Evolutionary conservation across 371 early-diverging fungal genomes (phyloP).

Genomic region (Coemansia sp.): DNA sequence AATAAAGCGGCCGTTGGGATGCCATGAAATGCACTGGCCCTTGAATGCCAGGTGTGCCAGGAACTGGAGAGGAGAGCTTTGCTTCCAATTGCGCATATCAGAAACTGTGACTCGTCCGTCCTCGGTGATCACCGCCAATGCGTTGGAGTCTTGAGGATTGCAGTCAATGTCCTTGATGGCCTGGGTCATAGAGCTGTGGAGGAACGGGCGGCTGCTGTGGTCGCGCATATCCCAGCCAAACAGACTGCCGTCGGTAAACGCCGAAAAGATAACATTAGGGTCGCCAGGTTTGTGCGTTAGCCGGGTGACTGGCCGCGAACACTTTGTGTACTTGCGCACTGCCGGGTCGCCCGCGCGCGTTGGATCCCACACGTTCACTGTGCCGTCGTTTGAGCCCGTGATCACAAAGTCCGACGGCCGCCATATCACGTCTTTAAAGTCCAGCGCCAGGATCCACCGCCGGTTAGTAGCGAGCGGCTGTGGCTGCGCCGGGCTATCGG

Average conservation of each 20-base stretch:
- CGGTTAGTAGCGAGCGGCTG: conserved; percentile 9
- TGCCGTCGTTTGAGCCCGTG: conserved; percentile 47
- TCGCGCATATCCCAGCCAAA: conserved; percentile 45
- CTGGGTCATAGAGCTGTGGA: conserved; percentile 21
- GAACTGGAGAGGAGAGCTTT: conserved; percentile 1
- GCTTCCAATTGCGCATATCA: conserved; percentile 34
- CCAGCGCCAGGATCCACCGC: conserved; percentile 25
- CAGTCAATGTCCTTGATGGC: conserved; percentile 46
- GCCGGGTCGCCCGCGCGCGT: conserved; percentile 22
- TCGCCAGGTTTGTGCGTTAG: conserved; percentile 45
- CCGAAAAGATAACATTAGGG: conserved; percentile 42
- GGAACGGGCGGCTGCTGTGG: conserved; percentile 7
- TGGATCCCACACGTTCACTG: conserved; percentile 50
- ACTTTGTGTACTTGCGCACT: conserved; percentile 23
- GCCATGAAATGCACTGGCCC: conserved; percentile 48
- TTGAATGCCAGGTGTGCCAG: conserved; percentile 31
- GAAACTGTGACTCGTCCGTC: conserved; percentile 42
- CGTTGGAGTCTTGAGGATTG: conserved; percentile 45
- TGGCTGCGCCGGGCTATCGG: conserved; percentile 13
- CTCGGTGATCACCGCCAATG: conserved; percentile 38
- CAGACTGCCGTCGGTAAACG: conserved; percentile 38
- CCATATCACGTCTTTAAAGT: conserved; percentile 51
- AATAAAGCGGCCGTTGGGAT: conserved; percentile 46
- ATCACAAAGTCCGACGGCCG: conserved; percentile 37
- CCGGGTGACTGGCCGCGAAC: conserved; percentile 37